A percentile compares a stretch with the other conserved stretches of the same genome.
Conservation (phyloP, 805 yeast genomes). For the Kazachstania psychrophila region DNA sequence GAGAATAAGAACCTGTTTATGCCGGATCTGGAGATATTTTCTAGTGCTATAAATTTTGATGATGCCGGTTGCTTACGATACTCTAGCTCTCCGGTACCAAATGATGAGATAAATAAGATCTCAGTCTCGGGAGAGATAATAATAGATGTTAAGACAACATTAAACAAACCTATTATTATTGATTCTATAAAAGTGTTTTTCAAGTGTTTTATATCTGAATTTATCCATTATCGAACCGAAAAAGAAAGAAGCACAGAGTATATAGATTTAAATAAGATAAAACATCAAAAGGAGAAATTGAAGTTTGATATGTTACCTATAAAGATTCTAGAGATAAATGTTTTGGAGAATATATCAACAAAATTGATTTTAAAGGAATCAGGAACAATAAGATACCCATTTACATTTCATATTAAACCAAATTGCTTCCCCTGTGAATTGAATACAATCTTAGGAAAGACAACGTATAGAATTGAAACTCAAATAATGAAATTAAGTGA, state of each 20-base stretch:
- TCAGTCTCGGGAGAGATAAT: background rate
- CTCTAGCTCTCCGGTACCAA: too few species aligned
- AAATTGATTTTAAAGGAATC: background rate
- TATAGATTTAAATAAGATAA: background rate
- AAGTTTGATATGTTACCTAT: background rate
- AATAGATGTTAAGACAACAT: background rate
- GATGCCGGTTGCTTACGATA: too few species aligned
- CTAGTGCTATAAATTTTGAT: too few species aligned
- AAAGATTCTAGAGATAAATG: background rate
- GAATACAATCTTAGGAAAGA: constrained; percentile 3
- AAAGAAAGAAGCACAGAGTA: background rate
- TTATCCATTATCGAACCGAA: background rate
- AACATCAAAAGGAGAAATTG: background rate
- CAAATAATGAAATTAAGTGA: constrained; percentile 1
- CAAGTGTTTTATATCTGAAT: background rate
- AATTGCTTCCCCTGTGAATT: constrained; percentile 4
- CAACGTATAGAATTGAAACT: constrained; percentile 6
- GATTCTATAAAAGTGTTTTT: constrained; percentile 2
- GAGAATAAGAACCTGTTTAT: too few species aligned
- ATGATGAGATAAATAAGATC: background rate
- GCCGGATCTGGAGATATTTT: too few species aligned
- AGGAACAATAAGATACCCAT: background rate
- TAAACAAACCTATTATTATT: background rate
- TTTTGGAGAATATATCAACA: background rate
- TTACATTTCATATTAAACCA: background rate